Conservation (phyloP, 441 rosid species). For the Brassica balearica region DNA sequence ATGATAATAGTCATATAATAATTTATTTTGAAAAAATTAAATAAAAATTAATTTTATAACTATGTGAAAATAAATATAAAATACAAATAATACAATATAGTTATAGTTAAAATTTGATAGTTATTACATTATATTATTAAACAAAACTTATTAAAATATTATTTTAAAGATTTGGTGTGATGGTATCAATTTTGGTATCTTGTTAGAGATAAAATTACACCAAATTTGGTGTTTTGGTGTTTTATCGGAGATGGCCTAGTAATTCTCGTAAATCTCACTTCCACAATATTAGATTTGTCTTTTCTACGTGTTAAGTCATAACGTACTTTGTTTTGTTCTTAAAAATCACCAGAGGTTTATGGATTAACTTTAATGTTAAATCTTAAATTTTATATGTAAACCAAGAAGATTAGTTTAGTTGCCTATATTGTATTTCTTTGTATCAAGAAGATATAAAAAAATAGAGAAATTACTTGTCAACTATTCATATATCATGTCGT, state of each 20-base stretch:
- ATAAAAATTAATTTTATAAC: too few relatives aligned
- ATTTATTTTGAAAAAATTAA: too few relatives aligned
- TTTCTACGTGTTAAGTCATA: slow-evolving; percentile 16
- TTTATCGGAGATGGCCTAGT: neutral
- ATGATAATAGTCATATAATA: too few relatives aligned
- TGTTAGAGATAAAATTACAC: too few relatives aligned
- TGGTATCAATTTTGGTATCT: too few relatives aligned
- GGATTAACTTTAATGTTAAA: slow-evolving; percentile 4
- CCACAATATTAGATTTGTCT: slow-evolving; percentile 8
- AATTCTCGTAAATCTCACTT: slow-evolving; percentile 21
- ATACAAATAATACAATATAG: too few relatives aligned
- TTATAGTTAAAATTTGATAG: too few relatives aligned
- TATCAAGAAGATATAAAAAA: slow-evolving; percentile 2
- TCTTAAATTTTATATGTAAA: neutral
- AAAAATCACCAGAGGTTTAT: neutral
- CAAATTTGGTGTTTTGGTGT: too few relatives aligned
- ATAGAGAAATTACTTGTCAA: neutral
- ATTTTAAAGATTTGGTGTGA: too few relatives aligned
- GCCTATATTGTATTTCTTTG: neutral
- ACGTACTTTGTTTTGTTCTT: slow-evolving; percentile 2
- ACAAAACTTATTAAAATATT: too few relatives aligned
- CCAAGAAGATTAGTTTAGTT: slow-evolving; percentile 1
- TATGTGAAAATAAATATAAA: too few relatives aligned
- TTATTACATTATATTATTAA: too few relatives aligned
- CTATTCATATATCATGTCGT: slow-evolving; percentile 2